Percentiles rank a stretch among this genome's conserved stretches.
These are phyloP conservation scores for Trichoderma erinaceum DNA, from an alignment of 495 filamentous ascomycete species.

Conservation along the genomic window DNA sequence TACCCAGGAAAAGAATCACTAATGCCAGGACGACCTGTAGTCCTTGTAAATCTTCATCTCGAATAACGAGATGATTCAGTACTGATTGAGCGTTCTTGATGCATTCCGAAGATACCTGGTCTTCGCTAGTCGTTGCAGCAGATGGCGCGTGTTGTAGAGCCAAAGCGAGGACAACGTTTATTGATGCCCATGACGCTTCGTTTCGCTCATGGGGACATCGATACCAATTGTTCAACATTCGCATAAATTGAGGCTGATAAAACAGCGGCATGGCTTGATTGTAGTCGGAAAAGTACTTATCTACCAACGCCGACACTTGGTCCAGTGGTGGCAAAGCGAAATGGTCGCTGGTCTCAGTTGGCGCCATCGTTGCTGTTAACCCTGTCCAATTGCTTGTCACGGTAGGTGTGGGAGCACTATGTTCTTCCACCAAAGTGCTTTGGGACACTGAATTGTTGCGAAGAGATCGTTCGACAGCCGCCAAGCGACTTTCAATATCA, in stretches of 20 bases:
- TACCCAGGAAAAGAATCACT: slow-evolving; percentile 16
- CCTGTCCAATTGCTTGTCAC: too few relatives aligned
- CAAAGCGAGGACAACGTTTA: slow-evolving; percentile 21
- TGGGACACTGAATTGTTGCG: too few relatives aligned
- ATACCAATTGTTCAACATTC: slow-evolving; percentile 17
- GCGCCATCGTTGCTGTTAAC: too few relatives aligned
- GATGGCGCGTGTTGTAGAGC: not conserved
- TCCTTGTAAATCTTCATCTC: slow-evolving; percentile 15
- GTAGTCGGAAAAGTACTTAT: slow-evolving; percentile 17
- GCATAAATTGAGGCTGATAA: slow-evolving; percentile 15
- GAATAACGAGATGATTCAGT: slow-evolving; percentile 17
- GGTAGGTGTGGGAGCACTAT: too few relatives aligned
- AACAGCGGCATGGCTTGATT: slow-evolving; percentile 20
- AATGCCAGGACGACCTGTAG: slow-evolving; percentile 19
- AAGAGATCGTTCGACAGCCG: too few relatives aligned
- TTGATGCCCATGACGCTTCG: slow-evolving; percentile 20
- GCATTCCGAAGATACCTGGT: not conserved
- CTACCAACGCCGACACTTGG: not conserved
- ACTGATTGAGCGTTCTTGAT: slow-evolving; percentile 21
- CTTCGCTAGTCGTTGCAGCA: not conserved
- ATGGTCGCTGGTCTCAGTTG: too few relatives aligned
- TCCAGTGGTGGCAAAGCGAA: too few relatives aligned
- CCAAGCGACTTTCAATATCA: too few relatives aligned
- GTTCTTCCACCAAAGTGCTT: too few relatives aligned
- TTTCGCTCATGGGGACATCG: slow-evolving; percentile 13